Evolutionary conservation across 805 yeast genomes (phyloP), one percentile per base, ranked within the genome.

Genomic region (Ogataea parapolymorpha): DNA sequence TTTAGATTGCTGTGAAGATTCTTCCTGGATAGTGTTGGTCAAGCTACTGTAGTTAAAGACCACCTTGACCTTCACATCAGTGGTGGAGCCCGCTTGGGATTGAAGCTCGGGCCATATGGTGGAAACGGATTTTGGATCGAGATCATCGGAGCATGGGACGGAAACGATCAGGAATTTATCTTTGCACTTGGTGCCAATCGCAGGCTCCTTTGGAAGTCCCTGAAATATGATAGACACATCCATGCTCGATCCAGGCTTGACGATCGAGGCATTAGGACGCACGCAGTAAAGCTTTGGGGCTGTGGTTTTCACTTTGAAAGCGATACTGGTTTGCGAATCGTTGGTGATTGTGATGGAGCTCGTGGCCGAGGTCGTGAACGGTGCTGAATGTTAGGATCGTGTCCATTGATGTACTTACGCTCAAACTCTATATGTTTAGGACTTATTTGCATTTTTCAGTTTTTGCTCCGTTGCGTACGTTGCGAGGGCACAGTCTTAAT

Each of bases 241-340:
- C 39, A 81, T 66, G 17, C 80, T 63, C 50, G 77, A 76, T 26
- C 95, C 93, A 11, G 98, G 90, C 22, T 71, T 72, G 42, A 93
- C 71, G 26, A 83, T 63, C 12, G 93, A 79, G 45, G 97, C 91
- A 64, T 90, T 93, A 48, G 99, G 99, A 68, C 96, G 83, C 38
- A 93, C 98, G 65, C 96, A 87, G 72, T 90, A 75, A 65, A 87
- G 72, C 65, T 87, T 90, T 46, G 99, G 99, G 8, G 98, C 97
- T 6, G 99, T 93, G 33, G 99, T 91, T 70, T 91, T 93, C 59
- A 93, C 97, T 70, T 93, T 93, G 74, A 88, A 93, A 23, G 96
- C 96, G 55, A 78, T 66, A 24, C 79, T 68, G 40, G 71, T 71
- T 12, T 77, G 63, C 17, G 61, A 46, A 54, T 80, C 82, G 62